Conservation (phyloP, 2,329 filamentous ascomycete genomes). For the Herpomyces periplanetae region DNA sequence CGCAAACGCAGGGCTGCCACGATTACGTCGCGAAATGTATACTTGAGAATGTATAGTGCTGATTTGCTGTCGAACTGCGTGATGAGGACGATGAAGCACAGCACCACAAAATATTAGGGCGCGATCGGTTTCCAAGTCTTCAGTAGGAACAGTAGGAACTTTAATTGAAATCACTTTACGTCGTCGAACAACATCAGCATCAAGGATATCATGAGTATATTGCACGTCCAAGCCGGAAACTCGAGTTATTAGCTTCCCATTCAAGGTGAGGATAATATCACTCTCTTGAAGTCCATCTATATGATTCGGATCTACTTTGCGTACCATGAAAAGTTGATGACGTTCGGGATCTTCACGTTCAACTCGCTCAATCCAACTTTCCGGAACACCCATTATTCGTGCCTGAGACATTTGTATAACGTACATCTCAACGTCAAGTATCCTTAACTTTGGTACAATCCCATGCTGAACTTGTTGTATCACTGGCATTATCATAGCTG, state of each 20-base stretch:
- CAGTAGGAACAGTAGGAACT: constrained; percentile 48
- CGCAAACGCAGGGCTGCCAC: constrained; percentile 48
- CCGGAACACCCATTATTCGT: constrained; percentile 77
- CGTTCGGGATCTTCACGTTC: constrained; percentile 55
- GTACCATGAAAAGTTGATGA: constrained; percentile 92
- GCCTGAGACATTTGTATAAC: constrained; percentile 89
- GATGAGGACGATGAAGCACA: constrained; percentile 63
- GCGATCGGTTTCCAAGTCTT: constrained; percentile 64
- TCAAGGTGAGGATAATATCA: constrained; percentile 63
- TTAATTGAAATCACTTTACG: constrained; percentile 35
- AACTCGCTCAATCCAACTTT: constrained; percentile 60
- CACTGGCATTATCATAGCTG: constrained; percentile 58
- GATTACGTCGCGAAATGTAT: constrained; percentile 33
- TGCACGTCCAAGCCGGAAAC: constrained; percentile 79
- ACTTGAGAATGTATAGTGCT: constrained; percentile 82
- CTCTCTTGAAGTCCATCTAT: constrained; percentile 31
- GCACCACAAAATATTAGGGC: constrained; percentile 85
- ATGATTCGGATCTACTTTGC: constrained; percentile 33
- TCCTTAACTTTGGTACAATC: constrained; percentile 37
- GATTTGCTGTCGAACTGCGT: constrained; percentile 86
- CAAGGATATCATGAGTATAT: constrained; percentile 52
- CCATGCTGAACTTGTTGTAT: constrained; percentile 48
- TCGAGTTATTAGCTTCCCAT: constrained; percentile 62
- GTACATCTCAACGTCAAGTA: constrained; percentile 72
- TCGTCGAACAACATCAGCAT: constrained; percentile 52